A percentile compares a stretch with the other conserved stretches of the same genome.
These are phyloP conservation scores for Apiotrichum gamsii DNA, from an alignment of 1,284 basidiomycete species.

Conservation along the genomic window DNA sequence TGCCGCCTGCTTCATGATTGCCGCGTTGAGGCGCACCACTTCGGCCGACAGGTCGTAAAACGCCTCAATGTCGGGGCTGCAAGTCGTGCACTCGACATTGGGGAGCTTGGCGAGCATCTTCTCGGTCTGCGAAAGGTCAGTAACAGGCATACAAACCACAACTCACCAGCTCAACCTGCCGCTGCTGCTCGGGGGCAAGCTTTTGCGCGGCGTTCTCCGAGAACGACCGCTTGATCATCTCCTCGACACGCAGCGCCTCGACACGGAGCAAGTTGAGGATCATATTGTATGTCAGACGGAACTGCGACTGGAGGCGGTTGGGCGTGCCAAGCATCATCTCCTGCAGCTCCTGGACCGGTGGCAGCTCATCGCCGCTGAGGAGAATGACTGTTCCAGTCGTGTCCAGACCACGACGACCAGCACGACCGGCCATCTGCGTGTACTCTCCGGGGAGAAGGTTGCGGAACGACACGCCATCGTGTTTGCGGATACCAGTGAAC, in stretches of 20 bases:
- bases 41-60: conserved; percentile 72
- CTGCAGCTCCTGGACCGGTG: conserved; percentile 68
- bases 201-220: conserved; percentile 95
- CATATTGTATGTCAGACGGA: conserved; percentile 99
- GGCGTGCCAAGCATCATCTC: conserved; percentile 92
- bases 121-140: conserved; percentile 58
- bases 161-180: conserved; percentile 69
- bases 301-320: conserved; percentile 90
- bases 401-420: conserved; percentile 91
- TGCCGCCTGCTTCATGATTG: conserved; percentile 61
- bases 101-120: conserved; percentile 61
- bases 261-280: conserved; percentile 94
- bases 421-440: conserved; percentile 98
- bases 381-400: conserved; percentile 94
- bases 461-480: conserved; percentile 88
- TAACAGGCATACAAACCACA: not conserved
- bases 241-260: conserved; percentile 92
- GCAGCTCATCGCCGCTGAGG: conserved; percentile 70
- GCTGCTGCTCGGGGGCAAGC: conserved; percentile 86
- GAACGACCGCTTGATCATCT: conserved; percentile 99
- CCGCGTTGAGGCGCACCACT: conserved; percentile 62
- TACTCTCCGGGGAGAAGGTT: conserved; percentile 79
- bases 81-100: conserved; percentile 64
- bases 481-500: conserved; percentile 91
- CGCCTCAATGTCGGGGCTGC: conserved; percentile 61